A percentile compares a stretch with the other conserved stretches of the same genome.
Conservation (phyloP, 306 rosid genomes). For the Gleditsia sinensis region DNA sequence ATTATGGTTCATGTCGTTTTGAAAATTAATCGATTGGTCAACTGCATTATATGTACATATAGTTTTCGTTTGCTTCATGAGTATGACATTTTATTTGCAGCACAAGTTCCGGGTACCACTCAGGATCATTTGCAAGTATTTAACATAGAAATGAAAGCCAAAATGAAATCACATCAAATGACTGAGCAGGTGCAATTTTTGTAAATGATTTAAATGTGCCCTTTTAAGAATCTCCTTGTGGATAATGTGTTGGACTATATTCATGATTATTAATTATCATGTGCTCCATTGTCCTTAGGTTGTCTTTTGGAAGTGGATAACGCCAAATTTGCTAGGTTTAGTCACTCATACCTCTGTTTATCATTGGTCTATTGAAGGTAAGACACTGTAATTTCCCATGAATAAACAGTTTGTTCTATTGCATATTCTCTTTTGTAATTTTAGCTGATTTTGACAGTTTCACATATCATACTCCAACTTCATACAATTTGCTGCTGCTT, state of each 20-base stretch:
- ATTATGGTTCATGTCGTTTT: slow-evolving; percentile 2
- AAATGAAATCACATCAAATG: slow-evolving; percentile 84
- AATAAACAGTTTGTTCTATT: neutral
- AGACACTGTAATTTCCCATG: neutral
- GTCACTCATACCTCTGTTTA: slow-evolving; percentile 74
- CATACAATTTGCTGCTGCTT: neutral
- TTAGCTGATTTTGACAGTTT: slow-evolving; percentile 1
- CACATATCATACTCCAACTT: neutral
- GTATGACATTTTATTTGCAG: slow-evolving; percentile 40
- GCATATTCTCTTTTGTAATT: slow-evolving; percentile 3
- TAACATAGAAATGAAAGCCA: slow-evolving; percentile 68
- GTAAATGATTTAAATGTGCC: slow-evolving; percentile 5
- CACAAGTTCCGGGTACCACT: slow-evolving; percentile 76
- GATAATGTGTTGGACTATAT: slow-evolving; percentile 19
- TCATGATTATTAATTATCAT: slow-evolving; percentile 9
- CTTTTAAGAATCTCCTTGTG: neutral
- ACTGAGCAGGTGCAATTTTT: slow-evolving; percentile 64
- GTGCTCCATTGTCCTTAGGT: slow-evolving; percentile 42
- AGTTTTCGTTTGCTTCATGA: neutral
- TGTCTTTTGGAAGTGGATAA: slow-evolving; percentile 88
- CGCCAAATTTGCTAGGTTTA: slow-evolving; percentile 60
- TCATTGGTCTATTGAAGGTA: slow-evolving; percentile 86
- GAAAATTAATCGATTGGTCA: neutral
- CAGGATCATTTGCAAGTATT: slow-evolving; percentile 89
- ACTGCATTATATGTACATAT: neutral